Evolutionary conservation across 768 basidiomycete genomes (phyloP), one percentile per base, ranked within the genome.

Genomic region (Saitozyma podzolica): DNA sequence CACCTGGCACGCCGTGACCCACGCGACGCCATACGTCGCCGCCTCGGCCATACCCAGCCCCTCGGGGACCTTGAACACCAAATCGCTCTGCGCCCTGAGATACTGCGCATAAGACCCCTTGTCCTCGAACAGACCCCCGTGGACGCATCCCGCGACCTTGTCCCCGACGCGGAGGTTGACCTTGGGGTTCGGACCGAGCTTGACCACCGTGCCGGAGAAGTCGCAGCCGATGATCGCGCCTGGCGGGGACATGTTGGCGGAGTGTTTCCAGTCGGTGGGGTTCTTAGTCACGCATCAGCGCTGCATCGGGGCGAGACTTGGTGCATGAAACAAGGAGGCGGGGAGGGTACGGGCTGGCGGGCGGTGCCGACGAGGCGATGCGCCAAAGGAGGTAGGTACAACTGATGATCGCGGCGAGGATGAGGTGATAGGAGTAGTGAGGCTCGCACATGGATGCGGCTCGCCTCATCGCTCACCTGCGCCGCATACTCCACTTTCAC

Each of bases 251-350:
- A 65, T 14, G 41, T 13, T 42, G 45, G 42, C 54, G 13, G 60
- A 62, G 64, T 77, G 70, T 43, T 77, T 77, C 69, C 72, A 73
- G 50, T 75, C 73, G 51, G 72, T 68, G 7, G 69, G 68, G 62
- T 73, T 73, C 67, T 68, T 29, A 6, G 9, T 37, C 9, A 13
- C 39, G 9, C 17, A 16, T 48, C 20, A 50, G 41, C 16, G 16
- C 3, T 40, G 14, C 8, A 40, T 13, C 39, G 40, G 29, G 29
- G 29, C 29, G 29, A 29, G 29, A 29, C 29, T 29, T 29, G 29
- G 29, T 29, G 29, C 29, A 29, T 29, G 29, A 29, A 29, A 29
- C 29, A 5, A 2, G 29, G 29, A 29, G 29, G 5, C 29, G 29
- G 29, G 29, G 29, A 29, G 29, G 29, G 29, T 29, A 29, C n/a